phyloP scores from a whole-genome alignment of 352 stramenopile genomes.

The Globisporangium canariense region DNA sequence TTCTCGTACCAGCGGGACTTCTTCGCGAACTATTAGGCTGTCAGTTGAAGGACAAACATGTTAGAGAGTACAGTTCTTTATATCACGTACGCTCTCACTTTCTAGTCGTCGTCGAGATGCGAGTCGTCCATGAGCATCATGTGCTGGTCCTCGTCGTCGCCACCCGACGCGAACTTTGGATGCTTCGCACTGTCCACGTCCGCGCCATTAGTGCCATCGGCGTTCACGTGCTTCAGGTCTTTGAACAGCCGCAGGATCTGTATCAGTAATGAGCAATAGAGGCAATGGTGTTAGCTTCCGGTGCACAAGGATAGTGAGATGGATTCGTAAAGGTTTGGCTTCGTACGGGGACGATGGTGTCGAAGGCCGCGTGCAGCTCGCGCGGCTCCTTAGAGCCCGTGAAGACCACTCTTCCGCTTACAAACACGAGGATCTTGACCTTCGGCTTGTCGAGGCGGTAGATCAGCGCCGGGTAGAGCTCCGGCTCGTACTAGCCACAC shows the following conservation, averaged over 20 bases:
- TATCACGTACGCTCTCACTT: not conserved
- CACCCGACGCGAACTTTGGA: not conserved
- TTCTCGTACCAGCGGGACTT: constrained; percentile 34
- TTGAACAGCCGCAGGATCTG: constrained; percentile 69
- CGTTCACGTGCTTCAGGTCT: constrained; percentile 36
- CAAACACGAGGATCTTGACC: constrained; percentile 99
- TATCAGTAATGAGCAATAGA: not conserved
- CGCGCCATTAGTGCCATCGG: not conserved
- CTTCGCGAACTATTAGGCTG: constrained; percentile 24
- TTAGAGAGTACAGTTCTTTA: constrained; percentile 2
- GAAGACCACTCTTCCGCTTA: constrained; percentile 97
- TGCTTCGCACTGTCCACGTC: not conserved
- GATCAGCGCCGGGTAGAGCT: constrained; percentile 99
- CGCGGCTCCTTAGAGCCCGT: constrained; percentile 89
- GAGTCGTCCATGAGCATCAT: constrained; percentile 30
- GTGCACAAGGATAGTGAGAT: not conserved
- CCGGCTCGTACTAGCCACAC: constrained; percentile 92
- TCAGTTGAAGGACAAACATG: not conserved
- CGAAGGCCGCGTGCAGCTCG: constrained; percentile 81
- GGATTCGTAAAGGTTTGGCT: not conserved
- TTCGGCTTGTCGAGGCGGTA: constrained; percentile 96
- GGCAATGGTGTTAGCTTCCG: not conserved
- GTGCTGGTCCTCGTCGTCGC: constrained; percentile 23
- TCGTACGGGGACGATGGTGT: constrained; percentile 68
- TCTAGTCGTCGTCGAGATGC: constrained; percentile 32